Percentiles rank a stretch among this genome's conserved stretches.
Conservation (phyloP, 805 yeast genomes). For the Jamesozyma spencerorum region DNA sequence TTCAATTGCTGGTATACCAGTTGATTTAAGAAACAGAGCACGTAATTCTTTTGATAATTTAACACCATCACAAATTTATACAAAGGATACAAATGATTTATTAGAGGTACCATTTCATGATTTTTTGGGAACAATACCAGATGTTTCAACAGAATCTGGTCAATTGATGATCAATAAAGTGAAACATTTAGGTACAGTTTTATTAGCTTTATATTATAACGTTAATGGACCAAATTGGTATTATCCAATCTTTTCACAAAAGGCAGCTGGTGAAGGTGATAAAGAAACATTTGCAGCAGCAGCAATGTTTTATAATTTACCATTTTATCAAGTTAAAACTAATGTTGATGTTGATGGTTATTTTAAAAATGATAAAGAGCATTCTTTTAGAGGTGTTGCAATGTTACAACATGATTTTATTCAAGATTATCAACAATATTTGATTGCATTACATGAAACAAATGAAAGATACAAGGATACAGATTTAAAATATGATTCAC, state of each 20-base stretch:
- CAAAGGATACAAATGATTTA: conserved; percentile 13
- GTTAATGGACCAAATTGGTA: conserved; percentile 57
- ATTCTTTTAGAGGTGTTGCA: conserved; percentile 50
- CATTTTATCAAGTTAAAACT: conserved; percentile 42
- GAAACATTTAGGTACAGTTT: conserved; percentile 46
- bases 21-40: conserved; percentile 34
- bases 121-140: conserved; percentile 55
- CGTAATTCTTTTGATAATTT: conserved; percentile 31
- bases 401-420: conserved; percentile 71
- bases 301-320: conserved; percentile 39
- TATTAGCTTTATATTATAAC: conserved; percentile 58
- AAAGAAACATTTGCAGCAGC: conserved; percentile 68
- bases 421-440: conserved; percentile 39
- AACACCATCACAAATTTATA: conserved; percentile 25
- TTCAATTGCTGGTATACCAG: conserved; percentile 51
- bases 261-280: conserved; percentile 73
- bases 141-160: conserved; percentile 67
- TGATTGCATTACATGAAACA: conserved; percentile 9
- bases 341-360: conserved; percentile 31
- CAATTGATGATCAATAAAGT: conserved; percentile 56
- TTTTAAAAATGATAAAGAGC: conserved; percentile 16
- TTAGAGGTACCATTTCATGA: conserved; percentile 43
- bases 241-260: conserved; percentile 64
- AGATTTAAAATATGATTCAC: background rate
- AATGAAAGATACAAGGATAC: background rate